Conservation (phyloP, 1,284 basidiomycete genomes). For the Phaffia rhodozyma region DNA sequence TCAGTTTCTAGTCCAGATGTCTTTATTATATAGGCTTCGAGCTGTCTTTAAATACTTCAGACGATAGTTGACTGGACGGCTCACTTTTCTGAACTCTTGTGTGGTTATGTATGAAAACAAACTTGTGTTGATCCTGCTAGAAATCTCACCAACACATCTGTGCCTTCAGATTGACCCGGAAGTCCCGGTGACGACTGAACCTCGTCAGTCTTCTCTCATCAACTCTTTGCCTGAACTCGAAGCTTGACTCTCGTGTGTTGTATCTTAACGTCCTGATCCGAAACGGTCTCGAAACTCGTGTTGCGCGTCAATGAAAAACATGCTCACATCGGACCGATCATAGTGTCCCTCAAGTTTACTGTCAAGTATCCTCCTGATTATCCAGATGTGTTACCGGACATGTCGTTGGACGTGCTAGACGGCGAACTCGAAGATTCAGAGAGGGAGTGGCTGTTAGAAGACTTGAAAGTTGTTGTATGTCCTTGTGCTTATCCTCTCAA, state of each 20-base stretch:
- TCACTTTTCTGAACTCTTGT: constrained; percentile 40
- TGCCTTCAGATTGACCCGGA: constrained; percentile 83
- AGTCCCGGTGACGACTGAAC: constrained; percentile 50
- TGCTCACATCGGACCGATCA: constrained; percentile 16
- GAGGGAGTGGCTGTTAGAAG: constrained; percentile 50
- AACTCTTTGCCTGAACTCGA: constrained; percentile 1
- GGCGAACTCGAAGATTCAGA: constrained; percentile 47
- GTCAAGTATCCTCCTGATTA: constrained; percentile 60
- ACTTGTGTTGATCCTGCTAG: constrained; percentile 43
- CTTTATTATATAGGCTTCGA: constrained; percentile 1
- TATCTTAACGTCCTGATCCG: not conserved
- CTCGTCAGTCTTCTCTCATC: constrained; percentile 41
- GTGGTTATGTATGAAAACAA: not conserved
- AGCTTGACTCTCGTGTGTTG: not conserved
- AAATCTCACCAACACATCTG: constrained; percentile 67
- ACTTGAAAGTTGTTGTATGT: constrained; percentile 54
- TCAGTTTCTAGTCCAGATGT: constrained; percentile 20
- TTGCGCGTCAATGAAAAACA: not conserved
- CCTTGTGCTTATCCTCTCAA: not conserved
- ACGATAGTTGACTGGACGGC: constrained; percentile 9
- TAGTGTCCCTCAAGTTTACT: constrained; percentile 63
- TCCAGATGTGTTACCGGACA: constrained; percentile 62
- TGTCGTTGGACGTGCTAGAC: constrained; percentile 55
- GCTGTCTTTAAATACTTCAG: not conserved
- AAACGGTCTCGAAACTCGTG: not conserved